Evolutionary conservation across 2,329 filamentous ascomycete genomes (phyloP), one percentile per base, ranked within the genome.

Genomic region (Tolypocladium pustulatum): DNA sequence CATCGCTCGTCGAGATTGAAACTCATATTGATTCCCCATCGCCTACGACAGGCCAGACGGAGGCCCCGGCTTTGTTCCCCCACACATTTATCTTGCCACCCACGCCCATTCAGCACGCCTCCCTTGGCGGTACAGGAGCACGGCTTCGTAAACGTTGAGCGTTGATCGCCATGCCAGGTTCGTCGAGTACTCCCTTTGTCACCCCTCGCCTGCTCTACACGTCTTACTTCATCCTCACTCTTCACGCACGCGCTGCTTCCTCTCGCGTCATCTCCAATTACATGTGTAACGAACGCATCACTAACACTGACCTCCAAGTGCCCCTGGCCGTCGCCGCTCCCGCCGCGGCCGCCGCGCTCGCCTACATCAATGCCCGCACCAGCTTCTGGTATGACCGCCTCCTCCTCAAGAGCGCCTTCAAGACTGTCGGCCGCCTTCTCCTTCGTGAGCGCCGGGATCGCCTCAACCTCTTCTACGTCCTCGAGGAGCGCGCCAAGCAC

Each of bases 341-440:
- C 22, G 86, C 86, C 20, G 80, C 83, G 52, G 79, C 81, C 36
- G 87, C 88, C 5, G 80, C 81, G 4, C 75, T 88, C n/a, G 88
- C 89, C 37, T 96, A 95, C 70, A 72, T 93, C 65, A 90, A 94
- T 68, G 91, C 88, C 49, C 85, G 82, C 69, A 81, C 80, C 60
- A 79, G 81, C 8, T 65, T 92, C 52, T 85, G 78, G 69, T 85
- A 89, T 68, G 91, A 96, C 71, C 70, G 77, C 51, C 69, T 73
- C 9, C 70, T 91, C 20, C 66, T 93, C n/a, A 77, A 75, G 38
- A 78, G 79, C 57, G 71, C 83, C 43, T 41, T 83, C 15, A 78
- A 77, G 36, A 72, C 79, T 22, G 65, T 75, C 15, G 61, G 80
- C 46, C 73, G 72, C 22, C 70, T 77, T 53, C 67, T 71, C 10